These are phyloP conservation scores for Scheffersomyces stambukii DNA, from an alignment of 1,139 yeast genomes.

Conservation along the genomic window DNA sequence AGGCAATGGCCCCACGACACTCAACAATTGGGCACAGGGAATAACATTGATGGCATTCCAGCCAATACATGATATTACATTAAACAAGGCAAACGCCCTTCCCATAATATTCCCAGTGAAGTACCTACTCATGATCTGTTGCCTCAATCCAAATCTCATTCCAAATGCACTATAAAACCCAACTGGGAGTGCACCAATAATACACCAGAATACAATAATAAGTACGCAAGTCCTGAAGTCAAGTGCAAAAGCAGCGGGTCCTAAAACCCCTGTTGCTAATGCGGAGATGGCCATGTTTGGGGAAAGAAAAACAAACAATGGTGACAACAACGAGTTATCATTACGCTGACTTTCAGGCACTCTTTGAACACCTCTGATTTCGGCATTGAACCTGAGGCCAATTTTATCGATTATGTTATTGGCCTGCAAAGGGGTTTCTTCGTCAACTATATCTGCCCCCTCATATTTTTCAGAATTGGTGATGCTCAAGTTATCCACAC, in stretches of 20 bases:
- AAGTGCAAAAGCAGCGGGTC: conserved; percentile 22
- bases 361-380: conserved; percentile 45
- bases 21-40: conserved; percentile 28
- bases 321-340: conserved; percentile 17
- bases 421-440: conserved; percentile 4
- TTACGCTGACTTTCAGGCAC: conserved; percentile 40
- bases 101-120: conserved; percentile 30
- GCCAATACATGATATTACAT: conserved; percentile 29
- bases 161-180: conserved; percentile 30
- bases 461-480: too few species aligned
- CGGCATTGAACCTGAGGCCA: conserved; percentile 35
- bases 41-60: conserved; percentile 34
- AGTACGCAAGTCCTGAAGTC: conserved; percentile 34
- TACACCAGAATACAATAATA: conserved; percentile 20
- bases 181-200: conserved; percentile 28
- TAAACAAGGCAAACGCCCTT: conserved; percentile 27
- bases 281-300: conserved; percentile 31
- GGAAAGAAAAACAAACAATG: conserved; percentile 26
- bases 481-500: background rate
- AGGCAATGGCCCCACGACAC: conserved; percentile 23
- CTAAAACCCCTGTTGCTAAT: conserved; percentile 27
- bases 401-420: conserved; percentile 23
- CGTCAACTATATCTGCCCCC: conserved; percentile 4
- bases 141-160: conserved; percentile 29
- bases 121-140: conserved; percentile 27